phyloP scores from a whole-genome alignment of 2,329 filamentous ascomycete genomes.

The Amauroascus niger region DNA sequence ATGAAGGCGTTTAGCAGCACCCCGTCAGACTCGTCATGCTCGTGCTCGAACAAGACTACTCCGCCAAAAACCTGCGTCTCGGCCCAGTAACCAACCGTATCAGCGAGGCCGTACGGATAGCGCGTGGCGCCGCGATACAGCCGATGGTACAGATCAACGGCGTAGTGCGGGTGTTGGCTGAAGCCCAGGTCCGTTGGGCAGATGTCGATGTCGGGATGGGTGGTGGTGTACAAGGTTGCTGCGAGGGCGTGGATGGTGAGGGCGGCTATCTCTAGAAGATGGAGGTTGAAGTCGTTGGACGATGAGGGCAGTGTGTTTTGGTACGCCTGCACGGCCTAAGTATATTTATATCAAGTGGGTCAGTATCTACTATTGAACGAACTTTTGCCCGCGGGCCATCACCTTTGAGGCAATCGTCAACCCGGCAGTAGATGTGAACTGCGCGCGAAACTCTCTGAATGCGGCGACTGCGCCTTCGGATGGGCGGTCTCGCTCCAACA shows the following conservation, averaged over 20 bases:
- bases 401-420: background rate
- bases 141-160: background rate
- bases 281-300: constrained; percentile 5
- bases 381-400: background rate
- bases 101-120: constrained; percentile 21
- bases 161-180: background rate
- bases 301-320: background rate
- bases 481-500: constrained; percentile 2
- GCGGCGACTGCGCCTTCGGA: background rate
- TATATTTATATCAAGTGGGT: background rate
- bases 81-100: constrained; percentile 23
- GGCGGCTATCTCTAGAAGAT: constrained; percentile 8
- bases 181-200: background rate
- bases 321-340: constrained; percentile 4
- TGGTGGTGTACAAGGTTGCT: background rate
- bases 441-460: background rate
- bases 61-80: constrained; percentile 22
- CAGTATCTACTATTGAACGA: background rate
- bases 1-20: constrained; percentile 4
- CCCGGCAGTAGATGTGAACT: no score
- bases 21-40: background rate
- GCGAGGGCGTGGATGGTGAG: constrained; percentile 4
- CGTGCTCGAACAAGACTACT: constrained; percentile 23
- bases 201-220: background rate
- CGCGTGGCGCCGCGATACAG: constrained; percentile 10